Conservation (phyloP, 441 rosid genomes). For the Isatis lusitanica region DNA sequence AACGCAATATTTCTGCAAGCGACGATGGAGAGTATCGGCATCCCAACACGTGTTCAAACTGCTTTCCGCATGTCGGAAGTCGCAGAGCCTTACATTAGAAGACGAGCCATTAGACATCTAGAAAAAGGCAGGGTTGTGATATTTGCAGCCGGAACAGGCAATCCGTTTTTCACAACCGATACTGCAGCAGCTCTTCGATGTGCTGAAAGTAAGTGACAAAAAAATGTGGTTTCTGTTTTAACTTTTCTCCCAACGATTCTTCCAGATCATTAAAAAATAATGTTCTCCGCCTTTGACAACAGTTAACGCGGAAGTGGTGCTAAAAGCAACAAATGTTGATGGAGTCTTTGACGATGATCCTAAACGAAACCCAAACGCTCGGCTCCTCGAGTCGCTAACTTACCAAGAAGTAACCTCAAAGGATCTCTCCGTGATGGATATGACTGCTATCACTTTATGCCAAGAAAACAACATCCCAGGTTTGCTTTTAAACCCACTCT, state of each 20-base stretch:
- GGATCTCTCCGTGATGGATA: constrained; percentile 94
- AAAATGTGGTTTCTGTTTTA: background rate
- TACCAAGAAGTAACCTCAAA: constrained; percentile 83
- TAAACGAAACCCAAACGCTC: constrained; percentile 69
- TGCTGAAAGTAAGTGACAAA: constrained; percentile 77
- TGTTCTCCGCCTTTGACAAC: constrained; percentile 24
- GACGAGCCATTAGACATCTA: constrained; percentile 86
- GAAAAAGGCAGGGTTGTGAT: constrained; percentile 96
- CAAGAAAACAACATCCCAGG: constrained; percentile 97
- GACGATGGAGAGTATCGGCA: constrained; percentile 89
- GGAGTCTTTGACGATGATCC: constrained; percentile 93
- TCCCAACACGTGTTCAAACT: constrained; percentile 71
- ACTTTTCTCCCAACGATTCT: background rate
- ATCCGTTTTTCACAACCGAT: constrained; percentile 92
- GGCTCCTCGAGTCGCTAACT: constrained; percentile 68
- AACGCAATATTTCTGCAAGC: constrained; percentile 94
- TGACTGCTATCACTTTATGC: constrained; percentile 94
- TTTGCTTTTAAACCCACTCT: constrained; percentile 14
- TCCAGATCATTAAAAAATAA: background rate
- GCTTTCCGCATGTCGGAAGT: constrained; percentile 95
- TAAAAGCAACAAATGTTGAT: constrained; percentile 91
- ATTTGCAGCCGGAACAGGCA: constrained; percentile 95
- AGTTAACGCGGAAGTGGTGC: constrained; percentile 92
- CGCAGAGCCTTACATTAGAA: constrained; percentile 90
- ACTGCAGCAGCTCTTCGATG: constrained; percentile 96